Evolutionary conservation across 176 grass and related monocot genomes (phyloP).

Genomic region (Pontederia crassipes): DNA sequence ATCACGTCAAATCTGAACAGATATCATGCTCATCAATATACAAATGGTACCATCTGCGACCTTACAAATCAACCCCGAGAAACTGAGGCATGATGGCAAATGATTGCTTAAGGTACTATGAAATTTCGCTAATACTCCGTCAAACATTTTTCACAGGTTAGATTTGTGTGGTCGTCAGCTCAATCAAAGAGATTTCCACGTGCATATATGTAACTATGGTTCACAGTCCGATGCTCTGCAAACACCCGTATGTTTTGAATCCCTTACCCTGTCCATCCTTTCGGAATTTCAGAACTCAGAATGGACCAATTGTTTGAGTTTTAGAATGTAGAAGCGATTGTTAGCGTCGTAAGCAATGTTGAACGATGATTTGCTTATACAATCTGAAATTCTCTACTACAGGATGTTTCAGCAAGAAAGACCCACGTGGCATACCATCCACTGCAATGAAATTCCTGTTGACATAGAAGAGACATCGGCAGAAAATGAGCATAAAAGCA

Average conservation of each 20-base stretch:
- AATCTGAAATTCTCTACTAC: background rate
- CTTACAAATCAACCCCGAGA: conserved; percentile 63
- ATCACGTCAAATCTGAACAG: conserved; percentile 20
- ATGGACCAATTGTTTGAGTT: background rate
- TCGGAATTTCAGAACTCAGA: background rate
- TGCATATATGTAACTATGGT: conserved; percentile 83
- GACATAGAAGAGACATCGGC: conserved; percentile 16
- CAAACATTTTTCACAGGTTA: conserved; percentile 40
- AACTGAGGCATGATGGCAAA: conserved; percentile 49
- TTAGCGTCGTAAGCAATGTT: background rate
- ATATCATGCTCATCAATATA: conserved; percentile 84
- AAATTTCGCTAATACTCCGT: background rate
- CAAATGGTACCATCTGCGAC: conserved; percentile 83
- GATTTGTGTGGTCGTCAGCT: conserved; percentile 82
- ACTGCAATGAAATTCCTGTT: conserved; percentile 48
- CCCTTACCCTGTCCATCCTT: background rate
- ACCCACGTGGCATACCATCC: conserved; percentile 43
- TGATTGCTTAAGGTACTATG: background rate
- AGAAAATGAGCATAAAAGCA: conserved; percentile 32
- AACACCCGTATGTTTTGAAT: conserved; percentile 56
- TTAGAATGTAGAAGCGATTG: background rate
- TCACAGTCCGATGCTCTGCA: conserved; percentile 84
- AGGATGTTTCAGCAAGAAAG: conserved; percentile 91
- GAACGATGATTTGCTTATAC: background rate
- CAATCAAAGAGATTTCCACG: conserved; percentile 87